A percentile compares a stretch with the other conserved stretches of the same genome.
These are phyloP conservation scores for Aspergillus udagawae DNA, from an alignment of 2,329 filamentous ascomycete species.

Conservation along the genomic window DNA sequence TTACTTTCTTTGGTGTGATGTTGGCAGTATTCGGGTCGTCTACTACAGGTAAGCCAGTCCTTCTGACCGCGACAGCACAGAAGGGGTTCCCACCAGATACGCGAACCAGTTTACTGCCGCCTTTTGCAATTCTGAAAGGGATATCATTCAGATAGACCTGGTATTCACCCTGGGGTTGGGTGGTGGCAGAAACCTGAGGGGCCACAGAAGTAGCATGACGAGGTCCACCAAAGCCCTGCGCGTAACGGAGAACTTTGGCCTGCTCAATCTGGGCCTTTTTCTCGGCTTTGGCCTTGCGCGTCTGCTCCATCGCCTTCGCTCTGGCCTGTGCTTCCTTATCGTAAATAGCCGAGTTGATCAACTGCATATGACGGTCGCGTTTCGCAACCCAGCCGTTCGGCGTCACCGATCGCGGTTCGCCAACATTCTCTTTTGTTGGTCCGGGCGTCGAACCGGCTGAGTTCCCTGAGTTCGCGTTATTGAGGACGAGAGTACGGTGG, in stretches of 20 bases:
- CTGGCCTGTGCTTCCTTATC: constrained; percentile 68
- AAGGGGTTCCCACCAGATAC: constrained; percentile 58
- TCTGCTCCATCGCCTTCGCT: constrained; percentile 68
- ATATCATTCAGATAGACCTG: constrained; percentile 69
- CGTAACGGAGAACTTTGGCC: constrained; percentile 38
- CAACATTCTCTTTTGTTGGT: constrained; percentile 24
- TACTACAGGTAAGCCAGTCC: constrained; percentile 46
- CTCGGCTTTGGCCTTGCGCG: constrained; percentile 42
- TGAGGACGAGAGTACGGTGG: constrained; percentile 64
- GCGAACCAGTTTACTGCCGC: constrained; percentile 78
- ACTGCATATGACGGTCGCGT: constrained; percentile 71
- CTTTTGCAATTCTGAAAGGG: constrained; percentile 67
- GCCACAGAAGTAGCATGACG: constrained; percentile 14
- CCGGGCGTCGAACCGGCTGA: constrained; percentile 18
- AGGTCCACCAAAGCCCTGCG: constrained; percentile 27
- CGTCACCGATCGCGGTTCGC: constrained; percentile 24
- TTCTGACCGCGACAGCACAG: constrained; percentile 7
- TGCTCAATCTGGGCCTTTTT: constrained; percentile 58
- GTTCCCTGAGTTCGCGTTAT: constrained; percentile 36
- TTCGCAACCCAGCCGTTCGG: constrained; percentile 63
- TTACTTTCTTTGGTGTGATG: constrained; percentile 68
- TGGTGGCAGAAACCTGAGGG: constrained; percentile 21
- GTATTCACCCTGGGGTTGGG: constrained; percentile 44
- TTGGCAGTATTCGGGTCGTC: constrained; percentile 58
- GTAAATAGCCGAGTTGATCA: constrained; percentile 77